phyloP scores from a whole-genome alignment of 306 rosid genomes.

The Prunus kanzakura region DNA sequence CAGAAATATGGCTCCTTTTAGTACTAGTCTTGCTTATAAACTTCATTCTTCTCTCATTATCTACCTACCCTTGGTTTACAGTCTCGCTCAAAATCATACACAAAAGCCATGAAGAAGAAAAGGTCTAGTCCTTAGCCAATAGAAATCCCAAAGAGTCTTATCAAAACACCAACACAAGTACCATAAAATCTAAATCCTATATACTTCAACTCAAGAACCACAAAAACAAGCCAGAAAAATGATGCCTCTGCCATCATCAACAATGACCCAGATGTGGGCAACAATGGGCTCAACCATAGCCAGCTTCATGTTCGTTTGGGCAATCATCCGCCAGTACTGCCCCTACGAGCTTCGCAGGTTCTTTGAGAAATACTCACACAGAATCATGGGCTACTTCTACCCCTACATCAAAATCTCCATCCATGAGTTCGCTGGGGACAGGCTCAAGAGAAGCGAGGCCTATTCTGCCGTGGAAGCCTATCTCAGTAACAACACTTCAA shows the following conservation, averaged over 20 bases:
- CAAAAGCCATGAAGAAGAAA: neutral
- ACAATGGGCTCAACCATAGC: slow-evolving; percentile 80
- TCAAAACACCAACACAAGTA: too few species aligned
- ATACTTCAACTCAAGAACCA: neutral
- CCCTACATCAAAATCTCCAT: slow-evolving; percentile 70
- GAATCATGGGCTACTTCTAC: slow-evolving; percentile 48
- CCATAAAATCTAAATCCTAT: too few species aligned
- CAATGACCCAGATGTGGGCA: slow-evolving; percentile 66
- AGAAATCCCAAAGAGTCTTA: neutral
- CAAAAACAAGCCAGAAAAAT: neutral
- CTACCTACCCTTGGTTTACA: neutral
- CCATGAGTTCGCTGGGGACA: slow-evolving; percentile 74
- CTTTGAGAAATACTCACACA: slow-evolving; percentile 43
- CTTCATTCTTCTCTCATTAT: slow-evolving; percentile 5
- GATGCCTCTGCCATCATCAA: slow-evolving; percentile 26
- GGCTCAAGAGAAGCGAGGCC: slow-evolving; percentile 77
- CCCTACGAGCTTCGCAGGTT: slow-evolving; percentile 58
- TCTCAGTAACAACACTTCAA: slow-evolving; percentile 71
- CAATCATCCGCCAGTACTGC: slow-evolving; percentile 82
- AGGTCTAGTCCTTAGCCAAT: neutral
- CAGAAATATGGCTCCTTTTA: neutral
- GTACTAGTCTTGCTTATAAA: neutral
- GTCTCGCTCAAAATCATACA: neutral
- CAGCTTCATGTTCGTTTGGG: slow-evolving; percentile 79
- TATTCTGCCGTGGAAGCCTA: slow-evolving; percentile 75